Evolutionary conservation across 257 asterid genomes (phyloP).

Genomic region (Solanum etuberosum): DNA sequence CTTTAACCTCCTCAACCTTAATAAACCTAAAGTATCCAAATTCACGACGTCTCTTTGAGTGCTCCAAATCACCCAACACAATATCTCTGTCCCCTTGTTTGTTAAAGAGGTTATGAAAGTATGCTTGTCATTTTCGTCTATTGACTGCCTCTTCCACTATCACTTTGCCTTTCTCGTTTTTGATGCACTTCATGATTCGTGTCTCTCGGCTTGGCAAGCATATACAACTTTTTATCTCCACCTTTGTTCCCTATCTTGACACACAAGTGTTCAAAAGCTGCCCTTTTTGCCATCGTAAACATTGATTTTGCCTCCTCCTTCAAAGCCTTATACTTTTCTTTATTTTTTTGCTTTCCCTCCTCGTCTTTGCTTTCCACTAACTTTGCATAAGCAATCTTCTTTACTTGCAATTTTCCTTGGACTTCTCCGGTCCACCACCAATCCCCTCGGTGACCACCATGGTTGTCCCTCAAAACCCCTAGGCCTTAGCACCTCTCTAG

Average conservation of each 20-base stretch:
- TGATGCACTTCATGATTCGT: neutral
- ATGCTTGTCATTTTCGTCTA: neutral
- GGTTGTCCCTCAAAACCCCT: neutral
- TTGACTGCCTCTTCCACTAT: neutral
- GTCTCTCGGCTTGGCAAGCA: neutral
- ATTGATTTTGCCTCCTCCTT: too few species aligned
- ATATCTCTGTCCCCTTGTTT: neutral
- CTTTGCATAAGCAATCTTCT: neutral
- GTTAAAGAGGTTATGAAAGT: neutral
- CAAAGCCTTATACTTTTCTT: too few species aligned
- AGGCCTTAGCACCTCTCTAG: neutral
- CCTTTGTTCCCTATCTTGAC: too few species aligned
- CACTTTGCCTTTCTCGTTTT: neutral
- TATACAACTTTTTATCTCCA: too few species aligned
- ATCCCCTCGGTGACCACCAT: neutral
- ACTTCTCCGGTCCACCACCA: neutral
- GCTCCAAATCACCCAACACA: neutral
- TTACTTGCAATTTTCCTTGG: neutral
- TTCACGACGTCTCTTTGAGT: neutral
- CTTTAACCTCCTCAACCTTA: neutral
- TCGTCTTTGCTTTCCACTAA: too few species aligned
- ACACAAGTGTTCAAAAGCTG: too few species aligned
- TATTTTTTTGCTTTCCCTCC: too few species aligned
- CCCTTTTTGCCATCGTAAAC: too few species aligned
- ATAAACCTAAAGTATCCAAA: neutral